Percentiles rank a stretch among this genome's conserved stretches.
phyloP scores from a whole-genome alignment of 148 eudicot species.

The Rhododendron henanense region DNA sequence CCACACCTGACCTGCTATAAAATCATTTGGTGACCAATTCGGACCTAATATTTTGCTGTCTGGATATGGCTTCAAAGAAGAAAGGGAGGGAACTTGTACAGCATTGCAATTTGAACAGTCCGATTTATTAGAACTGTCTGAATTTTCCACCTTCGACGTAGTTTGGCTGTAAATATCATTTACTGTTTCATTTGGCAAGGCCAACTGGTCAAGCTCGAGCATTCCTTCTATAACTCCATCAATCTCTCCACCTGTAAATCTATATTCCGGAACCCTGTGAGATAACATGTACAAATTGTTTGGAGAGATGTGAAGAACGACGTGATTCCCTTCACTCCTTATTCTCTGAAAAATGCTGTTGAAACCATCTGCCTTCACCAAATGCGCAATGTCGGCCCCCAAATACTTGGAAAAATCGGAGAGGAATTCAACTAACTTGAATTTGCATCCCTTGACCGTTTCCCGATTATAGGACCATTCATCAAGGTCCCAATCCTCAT shows the following conservation, averaged over 20 bases:
- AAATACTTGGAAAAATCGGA: slow-evolving; percentile 27
- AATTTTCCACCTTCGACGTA: slow-evolving; percentile 10
- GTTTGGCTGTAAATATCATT: slow-evolving; percentile 11
- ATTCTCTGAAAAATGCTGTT: slow-evolving; percentile 25
- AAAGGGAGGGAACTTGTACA: slow-evolving; percentile 8
- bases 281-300: slow-evolving; percentile 38
- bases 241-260: slow-evolving; percentile 33
- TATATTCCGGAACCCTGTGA: slow-evolving; percentile 45
- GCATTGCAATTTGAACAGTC: slow-evolving; percentile 14
- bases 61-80: slow-evolving; percentile 1
- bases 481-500: slow-evolving; percentile 46
- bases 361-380: slow-evolving; percentile 27
- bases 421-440: slow-evolving; percentile 42
- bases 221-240: slow-evolving; percentile 28
- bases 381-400: slow-evolving; percentile 20
- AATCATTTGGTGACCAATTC: slow-evolving; percentile 13
- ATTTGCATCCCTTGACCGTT: slow-evolving; percentile 31
- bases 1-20: slow-evolving; percentile 34
- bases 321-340: slow-evolving; percentile 18
- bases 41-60: slow-evolving; percentile 12
- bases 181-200: slow-evolving; percentile 20
- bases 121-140: slow-evolving; percentile 8
- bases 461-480: slow-evolving; percentile 47
- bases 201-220: slow-evolving; percentile 35
- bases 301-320: slow-evolving; percentile 28